Evolutionary conservation across 768 basidiomycete species (phyloP).

Genomic region (Zangia roseola): DNA sequence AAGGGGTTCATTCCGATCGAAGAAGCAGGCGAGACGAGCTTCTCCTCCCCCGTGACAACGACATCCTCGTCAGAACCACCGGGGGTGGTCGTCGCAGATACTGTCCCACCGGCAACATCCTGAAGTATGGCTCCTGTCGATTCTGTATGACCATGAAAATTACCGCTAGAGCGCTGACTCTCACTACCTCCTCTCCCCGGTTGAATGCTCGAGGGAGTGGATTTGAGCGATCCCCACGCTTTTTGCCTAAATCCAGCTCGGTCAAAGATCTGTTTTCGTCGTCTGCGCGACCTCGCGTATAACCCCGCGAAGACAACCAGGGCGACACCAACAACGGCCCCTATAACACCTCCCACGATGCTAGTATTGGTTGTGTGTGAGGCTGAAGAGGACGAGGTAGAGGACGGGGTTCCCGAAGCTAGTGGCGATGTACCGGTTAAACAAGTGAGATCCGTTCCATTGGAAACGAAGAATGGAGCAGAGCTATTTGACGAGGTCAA

Average conservation of each 20-base stretch:
- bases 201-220: conserved; percentile 17
- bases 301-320: conserved; percentile 34
- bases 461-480: conserved; percentile 34
- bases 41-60: conserved; percentile 20
- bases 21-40: conserved; percentile 17
- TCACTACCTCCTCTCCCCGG: neutral
- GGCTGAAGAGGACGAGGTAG: conserved; percentile 20
- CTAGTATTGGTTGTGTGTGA: conserved; percentile 33
- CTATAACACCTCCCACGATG: conserved; percentile 55
- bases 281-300: conserved; percentile 28
- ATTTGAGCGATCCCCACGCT: conserved; percentile 30
- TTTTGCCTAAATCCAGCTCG: conserved; percentile 29
- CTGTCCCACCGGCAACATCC: conserved; percentile 10
- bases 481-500: conserved; percentile 20
- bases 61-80: conserved; percentile 24
- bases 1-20: conserved; percentile 15
- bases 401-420: conserved; percentile 12
- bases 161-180: neutral
- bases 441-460: conserved; percentile 38
- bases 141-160: conserved; percentile 22
- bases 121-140: conserved; percentile 20
- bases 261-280: conserved; percentile 13
- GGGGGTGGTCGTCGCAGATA: conserved; percentile 15
- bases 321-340: conserved; percentile 38
- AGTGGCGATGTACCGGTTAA: conserved; percentile 17